These are phyloP conservation scores for Penicillium ucsense DNA, from an alignment of 495 filamentous ascomycete genomes.

Conservation along the genomic window DNA sequence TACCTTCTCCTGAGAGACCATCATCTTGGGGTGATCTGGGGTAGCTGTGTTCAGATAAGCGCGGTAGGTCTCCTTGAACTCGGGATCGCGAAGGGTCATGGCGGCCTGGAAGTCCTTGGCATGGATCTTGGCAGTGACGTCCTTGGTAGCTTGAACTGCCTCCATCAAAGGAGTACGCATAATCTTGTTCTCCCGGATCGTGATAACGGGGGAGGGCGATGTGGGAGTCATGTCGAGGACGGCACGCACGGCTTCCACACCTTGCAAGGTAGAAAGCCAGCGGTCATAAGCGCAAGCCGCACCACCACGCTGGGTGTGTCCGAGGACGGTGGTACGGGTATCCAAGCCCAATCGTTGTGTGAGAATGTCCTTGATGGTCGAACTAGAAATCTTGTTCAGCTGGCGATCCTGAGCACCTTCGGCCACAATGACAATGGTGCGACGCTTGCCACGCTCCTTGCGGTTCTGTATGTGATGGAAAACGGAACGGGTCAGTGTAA, in stretches of 20 bases:
- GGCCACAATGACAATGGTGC: conserved; percentile 96
- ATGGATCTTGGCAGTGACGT: conserved; percentile 71
- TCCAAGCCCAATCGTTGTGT: conserved; percentile 73
- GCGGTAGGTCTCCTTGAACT: conserved; percentile 88
- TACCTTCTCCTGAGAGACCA: conserved; percentile 66
- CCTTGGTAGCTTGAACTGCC: conserved; percentile 74
- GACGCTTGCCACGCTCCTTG: conserved; percentile 71
- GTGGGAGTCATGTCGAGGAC: conserved; percentile 87
- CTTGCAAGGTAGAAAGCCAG: conserved; percentile 86
- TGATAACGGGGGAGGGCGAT: conserved; percentile 87
- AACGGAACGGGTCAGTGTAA: not conserved
- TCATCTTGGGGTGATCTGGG: conserved; percentile 49
- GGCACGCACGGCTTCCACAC: conserved; percentile 91
- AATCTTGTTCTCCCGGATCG: conserved; percentile 97
- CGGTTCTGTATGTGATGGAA: conserved; percentile 54
- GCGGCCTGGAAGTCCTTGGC: conserved; percentile 73
- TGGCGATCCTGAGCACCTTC: conserved; percentile 86
- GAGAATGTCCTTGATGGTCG: conserved; percentile 77
- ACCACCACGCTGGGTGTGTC: conserved; percentile 93
- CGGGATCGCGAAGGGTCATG: conserved; percentile 79
- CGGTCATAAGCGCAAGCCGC: conserved; percentile 89
- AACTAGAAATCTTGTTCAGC: conserved; percentile 72
- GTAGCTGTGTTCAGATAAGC: conserved; percentile 85
- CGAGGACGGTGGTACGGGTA: conserved; percentile 89
- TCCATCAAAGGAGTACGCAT: conserved; percentile 77